Evolutionary conservation across 148 eudicot genomes (phyloP).

Genomic region (Simmondsia chinensis): DNA sequence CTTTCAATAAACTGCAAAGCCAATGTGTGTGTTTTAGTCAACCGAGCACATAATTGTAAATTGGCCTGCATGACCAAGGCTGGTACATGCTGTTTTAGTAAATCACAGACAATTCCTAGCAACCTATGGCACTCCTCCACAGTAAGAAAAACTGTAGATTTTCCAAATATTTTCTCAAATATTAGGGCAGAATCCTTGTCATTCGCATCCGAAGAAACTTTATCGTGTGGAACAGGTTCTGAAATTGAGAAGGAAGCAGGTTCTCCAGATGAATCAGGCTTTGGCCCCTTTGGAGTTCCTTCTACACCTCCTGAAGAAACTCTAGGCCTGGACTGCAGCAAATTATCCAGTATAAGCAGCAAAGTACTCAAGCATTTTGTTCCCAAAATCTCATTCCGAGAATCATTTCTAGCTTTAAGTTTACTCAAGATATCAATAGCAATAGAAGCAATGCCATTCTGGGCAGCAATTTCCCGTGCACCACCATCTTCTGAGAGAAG

Average conservation of each 20-base stretch:
- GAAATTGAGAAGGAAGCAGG: constrained; percentile 27
- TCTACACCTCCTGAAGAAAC: constrained; percentile 35
- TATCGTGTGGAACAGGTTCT: constrained; percentile 27
- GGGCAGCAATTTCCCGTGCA: constrained; percentile 70
- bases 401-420: constrained; percentile 31
- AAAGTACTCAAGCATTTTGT: constrained; percentile 73
- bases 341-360: constrained; percentile 78
- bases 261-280: constrained; percentile 31
- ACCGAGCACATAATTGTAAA: constrained; percentile 82
- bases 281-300: constrained; percentile 18
- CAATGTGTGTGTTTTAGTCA: constrained; percentile 75
- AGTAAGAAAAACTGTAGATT: constrained; percentile 74
- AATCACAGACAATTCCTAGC: constrained; percentile 62
- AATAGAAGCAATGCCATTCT: constrained; percentile 51
- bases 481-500: constrained; percentile 78
- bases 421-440: constrained; percentile 55
- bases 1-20: constrained; percentile 77
- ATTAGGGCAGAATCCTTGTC: constrained; percentile 29
- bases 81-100: constrained; percentile 68
- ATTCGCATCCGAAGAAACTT: constrained; percentile 16
- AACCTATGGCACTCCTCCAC: constrained; percentile 68
- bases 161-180: constrained; percentile 70
- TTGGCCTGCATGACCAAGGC: constrained; percentile 92
- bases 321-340: constrained; percentile 74
- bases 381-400: constrained; percentile 32